Base-by-base conservation (phyloP, 257 asterid genomes). In the Nyctanthes arbortristis region DNA sequence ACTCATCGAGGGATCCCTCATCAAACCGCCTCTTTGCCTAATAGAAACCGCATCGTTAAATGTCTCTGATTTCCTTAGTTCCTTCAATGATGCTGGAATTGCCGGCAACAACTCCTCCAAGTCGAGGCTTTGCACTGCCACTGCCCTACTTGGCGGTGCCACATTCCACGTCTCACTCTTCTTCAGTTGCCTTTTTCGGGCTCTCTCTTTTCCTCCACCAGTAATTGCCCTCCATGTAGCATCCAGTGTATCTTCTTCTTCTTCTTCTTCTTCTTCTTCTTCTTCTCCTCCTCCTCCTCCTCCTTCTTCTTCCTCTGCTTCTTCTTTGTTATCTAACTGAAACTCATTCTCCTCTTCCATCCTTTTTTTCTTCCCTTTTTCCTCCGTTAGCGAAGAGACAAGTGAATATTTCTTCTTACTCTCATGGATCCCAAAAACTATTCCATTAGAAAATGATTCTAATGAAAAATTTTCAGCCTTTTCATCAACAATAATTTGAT, bases 191-290 rank as follows among this genome's bases (percentile, higher is more conserved):
- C 79, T 67, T 24, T 35, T 68, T 32, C 52, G 63, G 7, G 77
- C 24, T 56, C 61, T 47, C 28, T 63, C 57, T 52, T 60, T 73
- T 37, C 66, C 75, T 60, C 73, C 87, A 39, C 64, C 89, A 0
- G 60, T 80, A 25, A 89, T 89, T 3, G 86, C 83, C 63, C 37
- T 73, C 96, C 96, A 89, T 1, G 88, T 82, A 8, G 89, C 88
- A 68, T 84, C 96, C 78, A 89, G 77, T 10, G 88, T 78, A 57
- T 80, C 85, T 2, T 67, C 81, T 10, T 61, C 82, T 29, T 76
- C 68, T 0, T 10, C 55, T 0, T 29, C 72, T 32, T 68, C 47
- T 3, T 33, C 30, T 22, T 34, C 60, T 32, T 36, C 33, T 1
- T 27, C 9, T 34, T 57, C 63, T 1, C 10, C 49, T 9, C 18